Evolutionary conservation across 1,139 yeast genomes (phyloP), one percentile per base, ranked within the genome.

Genomic region (Blastobotrys apis): DNA sequence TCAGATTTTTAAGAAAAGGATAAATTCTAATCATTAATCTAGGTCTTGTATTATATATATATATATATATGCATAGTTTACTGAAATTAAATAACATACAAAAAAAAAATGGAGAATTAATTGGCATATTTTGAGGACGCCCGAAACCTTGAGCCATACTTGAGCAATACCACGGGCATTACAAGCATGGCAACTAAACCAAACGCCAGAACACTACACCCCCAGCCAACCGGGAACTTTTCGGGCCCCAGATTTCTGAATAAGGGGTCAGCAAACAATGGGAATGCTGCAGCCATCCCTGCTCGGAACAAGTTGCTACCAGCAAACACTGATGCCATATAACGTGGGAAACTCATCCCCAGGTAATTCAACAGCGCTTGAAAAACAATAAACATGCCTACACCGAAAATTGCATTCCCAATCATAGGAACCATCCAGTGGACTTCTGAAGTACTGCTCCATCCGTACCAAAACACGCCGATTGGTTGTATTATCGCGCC

Each of bases 371-470:
- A 72, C 35, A 80, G 77, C 13, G 85, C 69, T 64, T 85, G 85
- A 72, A 86, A 86, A 45, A 85, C 76, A 57, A 84, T 68, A 51
- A 84, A 75, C 51, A 82, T 71, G 2, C 92, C 87, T 58, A 80
- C 78, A 0, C 92, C 92, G 59, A 84, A 84, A 37, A 90, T 81
- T 31, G 30, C 80, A 76, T 37, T 80, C 68, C 74, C 65, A 2
- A 83, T 77, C 32, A 80, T 70, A n/a, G 94, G 88, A 9, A 79
- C 84, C 68, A 84, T 79, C 94, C 94, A 86, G 64, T 84, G 94
- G 87, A 8, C 78, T 84, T 68, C 83, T 78, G 92, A 94, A 86
- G 63, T 84, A 94, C 27, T 84, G 77, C 2, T 55, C 80, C 81
- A 77, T 1, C 72, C 77, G 52, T 74, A 72, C n/a, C 74, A 62